Percentiles rank a stretch among this genome's conserved stretches.
These are phyloP conservation scores for Helianthus tuberosus DNA, from an alignment of 129 eudicot genomes.

Conservation along the genomic window DNA sequence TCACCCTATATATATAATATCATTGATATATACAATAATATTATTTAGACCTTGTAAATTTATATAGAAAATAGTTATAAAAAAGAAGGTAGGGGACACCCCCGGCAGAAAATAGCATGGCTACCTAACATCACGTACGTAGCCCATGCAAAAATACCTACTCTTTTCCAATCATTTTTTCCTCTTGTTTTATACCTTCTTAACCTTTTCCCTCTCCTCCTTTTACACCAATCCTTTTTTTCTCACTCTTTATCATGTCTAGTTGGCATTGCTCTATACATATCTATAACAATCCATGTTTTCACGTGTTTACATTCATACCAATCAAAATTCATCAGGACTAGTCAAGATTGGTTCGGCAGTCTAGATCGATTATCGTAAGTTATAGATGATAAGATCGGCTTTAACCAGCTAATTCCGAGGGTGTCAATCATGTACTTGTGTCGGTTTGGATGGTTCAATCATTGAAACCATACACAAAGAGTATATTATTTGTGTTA, in stretches of 20 bases:
- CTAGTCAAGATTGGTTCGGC: neutral
- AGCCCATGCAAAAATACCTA: constrained; percentile 48
- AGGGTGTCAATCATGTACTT: no score
- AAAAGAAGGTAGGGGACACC: constrained; percentile 8
- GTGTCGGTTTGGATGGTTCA: no score
- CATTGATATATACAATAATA: no score
- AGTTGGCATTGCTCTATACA: neutral
- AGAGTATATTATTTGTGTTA: no score
- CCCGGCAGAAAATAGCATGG: constrained; percentile 21
- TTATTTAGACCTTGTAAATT: neutral
- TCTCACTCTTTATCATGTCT: neutral
- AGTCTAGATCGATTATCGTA: neutral
- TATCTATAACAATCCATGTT: neutral
- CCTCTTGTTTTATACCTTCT: constrained; percentile 36
- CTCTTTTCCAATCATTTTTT: constrained; percentile 31
- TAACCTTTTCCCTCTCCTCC: constrained; percentile 24
- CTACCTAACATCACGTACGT: constrained; percentile 39
- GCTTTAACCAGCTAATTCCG: neutral
- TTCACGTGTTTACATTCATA: neutral
- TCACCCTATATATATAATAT: no score
- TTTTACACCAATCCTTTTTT: constrained; percentile 23
- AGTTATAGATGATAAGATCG: neutral
- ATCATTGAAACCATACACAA: no score
- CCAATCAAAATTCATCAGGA: neutral
- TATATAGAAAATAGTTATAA: neutral